Percentiles rank a stretch among this genome's conserved stretches.
These are phyloP conservation scores for Withania somnifera DNA, from an alignment of 305 asterid species.

Conservation along the genomic window DNA sequence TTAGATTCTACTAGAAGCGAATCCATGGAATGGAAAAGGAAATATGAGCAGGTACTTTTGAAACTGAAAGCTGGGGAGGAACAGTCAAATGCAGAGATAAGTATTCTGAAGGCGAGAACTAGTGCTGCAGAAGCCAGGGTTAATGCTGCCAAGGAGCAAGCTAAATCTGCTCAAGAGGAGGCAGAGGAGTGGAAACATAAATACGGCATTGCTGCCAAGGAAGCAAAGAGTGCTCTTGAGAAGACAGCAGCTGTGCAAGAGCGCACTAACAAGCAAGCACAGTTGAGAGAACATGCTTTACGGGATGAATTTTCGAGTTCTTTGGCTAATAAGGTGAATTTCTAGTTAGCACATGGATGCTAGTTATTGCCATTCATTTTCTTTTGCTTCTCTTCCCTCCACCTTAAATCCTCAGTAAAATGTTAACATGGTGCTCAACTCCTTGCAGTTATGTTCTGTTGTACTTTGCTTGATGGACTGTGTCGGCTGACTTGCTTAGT, in stretches of 20 bases:
- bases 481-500: neutral
- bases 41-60: slow-evolving; percentile 51
- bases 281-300: slow-evolving; percentile 65
- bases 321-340: slow-evolving; percentile 67
- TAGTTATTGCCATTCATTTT: neutral
- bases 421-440: neutral
- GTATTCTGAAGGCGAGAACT: slow-evolving; percentile 63
- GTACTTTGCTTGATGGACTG: neutral
- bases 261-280: slow-evolving; percentile 72
- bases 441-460: neutral
- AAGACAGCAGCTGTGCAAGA: slow-evolving; percentile 85
- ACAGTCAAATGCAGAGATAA: slow-evolving; percentile 58
- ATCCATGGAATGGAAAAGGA: slow-evolving; percentile 74
- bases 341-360: neutral
- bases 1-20: slow-evolving; percentile 60
- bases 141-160: slow-evolving; percentile 87
- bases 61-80: slow-evolving; percentile 71
- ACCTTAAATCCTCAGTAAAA: neutral
- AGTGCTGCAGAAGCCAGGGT: slow-evolving; percentile 98
- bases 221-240: slow-evolving; percentile 81
- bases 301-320: slow-evolving; percentile 59
- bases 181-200: slow-evolving; percentile 96
- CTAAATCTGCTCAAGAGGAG: slow-evolving; percentile 86
- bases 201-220: slow-evolving; percentile 73
- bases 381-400: neutral